Percentiles rank a stretch among this genome's conserved stretches.
Evolutionary conservation across 345 rosid genomes (phyloP).

Genomic region (Bretschneidera sinensis): DNA sequence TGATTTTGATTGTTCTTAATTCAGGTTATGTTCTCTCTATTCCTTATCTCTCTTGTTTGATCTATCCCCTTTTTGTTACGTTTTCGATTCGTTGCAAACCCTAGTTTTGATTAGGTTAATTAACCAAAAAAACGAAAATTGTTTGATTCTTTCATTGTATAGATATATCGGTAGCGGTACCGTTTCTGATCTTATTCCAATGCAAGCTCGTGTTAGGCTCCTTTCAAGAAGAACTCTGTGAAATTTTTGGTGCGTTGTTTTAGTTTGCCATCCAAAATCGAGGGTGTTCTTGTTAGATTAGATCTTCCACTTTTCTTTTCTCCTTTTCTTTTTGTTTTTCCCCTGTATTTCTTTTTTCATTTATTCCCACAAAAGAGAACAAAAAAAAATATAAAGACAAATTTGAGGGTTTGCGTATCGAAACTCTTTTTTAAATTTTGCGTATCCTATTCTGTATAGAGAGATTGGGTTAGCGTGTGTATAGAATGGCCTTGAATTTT

Average conservation of each 20-base stretch:
- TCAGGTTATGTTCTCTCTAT: slow-evolving; percentile 4
- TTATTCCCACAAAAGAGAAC: no score
- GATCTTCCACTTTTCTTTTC: slow-evolving; percentile 4
- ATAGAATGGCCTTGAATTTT: slow-evolving; percentile 78
- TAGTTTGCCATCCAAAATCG: slow-evolving; percentile 40
- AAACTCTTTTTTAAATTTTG: background rate
- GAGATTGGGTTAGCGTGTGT: slow-evolving; percentile 19
- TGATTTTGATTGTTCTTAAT: background rate
- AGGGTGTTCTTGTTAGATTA: slow-evolving; percentile 31
- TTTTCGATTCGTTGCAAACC: slow-evolving; percentile 22
- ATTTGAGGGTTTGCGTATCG: slow-evolving; percentile 21
- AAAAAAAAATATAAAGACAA: slow-evolving; percentile 6
- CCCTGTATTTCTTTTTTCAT: background rate
- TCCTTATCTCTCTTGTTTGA: slow-evolving; percentile 3
- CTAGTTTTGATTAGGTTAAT: slow-evolving; percentile 23
- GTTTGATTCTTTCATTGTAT: slow-evolving; percentile 25
- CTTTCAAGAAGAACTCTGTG: slow-evolving; percentile 22
- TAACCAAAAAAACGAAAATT: slow-evolving; percentile 4
- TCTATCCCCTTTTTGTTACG: slow-evolving; percentile 11
- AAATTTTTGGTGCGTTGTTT: slow-evolving; percentile 37
- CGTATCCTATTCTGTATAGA: slow-evolving; percentile 7
- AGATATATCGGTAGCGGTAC: slow-evolving; percentile 20
- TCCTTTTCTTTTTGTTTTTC: slow-evolving; percentile 4
- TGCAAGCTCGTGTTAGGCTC: slow-evolving; percentile 13
- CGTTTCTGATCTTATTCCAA: background rate